Evolutionary conservation across 331 rosid species (phyloP), one percentile per base, ranked within the genome.

Genomic region (Erythrophleum ivorense): DNA sequence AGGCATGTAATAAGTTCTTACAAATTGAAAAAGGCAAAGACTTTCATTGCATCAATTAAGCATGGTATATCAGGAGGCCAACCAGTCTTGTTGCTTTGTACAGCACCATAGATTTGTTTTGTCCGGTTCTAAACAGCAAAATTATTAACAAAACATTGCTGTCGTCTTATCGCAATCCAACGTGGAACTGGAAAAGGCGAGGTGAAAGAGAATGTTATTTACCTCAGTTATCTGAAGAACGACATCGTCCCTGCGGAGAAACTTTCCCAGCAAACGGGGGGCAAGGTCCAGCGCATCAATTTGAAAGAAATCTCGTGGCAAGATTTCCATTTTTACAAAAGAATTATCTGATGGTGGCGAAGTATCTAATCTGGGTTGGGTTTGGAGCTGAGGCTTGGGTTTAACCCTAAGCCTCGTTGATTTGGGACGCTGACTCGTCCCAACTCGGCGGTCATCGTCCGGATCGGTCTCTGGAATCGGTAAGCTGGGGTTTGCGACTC

Each of bases 201-300:
- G 18, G 40, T 2, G 75, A 75, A 33, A 16, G 59, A 18, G 4
- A 45, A 52, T 50, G 21, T 36, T 14, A 5, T 55, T 33, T 50
- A 89, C 98, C 99, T 95, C 98, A 10, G 97, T 93, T 55, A 95
- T 93, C 85, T 71, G 94, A 78, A 95, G 97, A 91, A 95, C 97
- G 78, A 93, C 94, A 33, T 89, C 89, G 75, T 91, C 98, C 74
- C 97, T 71, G 81, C 93, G 88, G 1, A 93, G 88, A 65, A 88
- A 83, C 91, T 95, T 93, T 31, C 99, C 99, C 5, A 93, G 91
- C 88, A 95, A 91, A 67, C 93, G 92, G 0, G 97, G 98, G 68
- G 99, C 99, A 13, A 91, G 97, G 87, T 90, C 97, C 8, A 91
- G 59, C 29, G 97, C 89, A 41, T 95, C 99, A 81, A 91, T 88